Base-by-base conservation (phyloP, 2,329 filamentous ascomycete species). In the Xylaria polymorpha region DNA sequence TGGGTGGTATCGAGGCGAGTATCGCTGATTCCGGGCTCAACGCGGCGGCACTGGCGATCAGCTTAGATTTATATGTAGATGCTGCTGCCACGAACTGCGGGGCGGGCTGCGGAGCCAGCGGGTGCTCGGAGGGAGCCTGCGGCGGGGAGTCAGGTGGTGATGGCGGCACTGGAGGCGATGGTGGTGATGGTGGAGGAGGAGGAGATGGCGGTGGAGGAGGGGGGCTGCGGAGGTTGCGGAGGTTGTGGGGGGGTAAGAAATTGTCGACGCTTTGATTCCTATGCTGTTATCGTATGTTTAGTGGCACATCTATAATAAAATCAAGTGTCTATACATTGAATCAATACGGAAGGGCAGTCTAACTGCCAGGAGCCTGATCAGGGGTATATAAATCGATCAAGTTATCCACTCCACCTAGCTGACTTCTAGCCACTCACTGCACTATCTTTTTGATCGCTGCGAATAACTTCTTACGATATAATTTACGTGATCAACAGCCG, bases 1-100 rank as follows among this genome's bases (percentile, higher is more conserved):
- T 48, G 14, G 41, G 39, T 37, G 57, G 41, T 32, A 32, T 9
- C 1, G 50, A 56, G 7, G 61, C n/a, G n/a, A n/a, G 2, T 25
- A 4, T 63, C 32, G 29, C 39, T 41, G 61, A 64, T 50, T 57
- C 61, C 15, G 61, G 61, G 32, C 48, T 64, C 32, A 12, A 6
- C 51, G 43, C 15, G 12, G 20, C 29, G 32, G 44, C 18, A n/a
- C 14, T 20, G 14, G 4, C 41, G 32, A 1, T 10, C 15, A 7
- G 8, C 15, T 4, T 32, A 14, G 20, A 22, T 29, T 4, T 32
- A 14, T 15, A 22, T 29, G n/a, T 18, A 20, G 53, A 50, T 58
- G 41, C 14, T 29, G 8, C 20, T 48, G 61, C 4, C 29, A 3
- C 12, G n/a, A 64, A 64, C 44, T 64, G 61, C 35, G 61, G 4